Conservation (phyloP, 148 eudicot species). For the Diospyros kaki region DNA sequence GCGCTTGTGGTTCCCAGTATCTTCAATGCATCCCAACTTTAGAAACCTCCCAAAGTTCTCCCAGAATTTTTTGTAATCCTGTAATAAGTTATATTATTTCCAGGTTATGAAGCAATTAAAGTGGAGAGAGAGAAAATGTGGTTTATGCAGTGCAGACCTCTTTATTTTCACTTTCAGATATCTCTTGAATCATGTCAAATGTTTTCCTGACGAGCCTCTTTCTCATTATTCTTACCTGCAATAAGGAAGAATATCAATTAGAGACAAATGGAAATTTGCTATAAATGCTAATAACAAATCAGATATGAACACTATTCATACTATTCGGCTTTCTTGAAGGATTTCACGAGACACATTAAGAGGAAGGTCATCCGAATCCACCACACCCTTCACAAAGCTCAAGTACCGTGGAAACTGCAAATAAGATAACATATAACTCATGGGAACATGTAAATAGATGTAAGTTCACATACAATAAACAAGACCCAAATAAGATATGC, state of each 20-base stretch:
- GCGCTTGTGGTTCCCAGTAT: conserved; percentile 92
- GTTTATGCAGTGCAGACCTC: conserved; percentile 46
- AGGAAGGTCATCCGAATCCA: conserved; percentile 96
- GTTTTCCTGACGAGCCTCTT: conserved; percentile 94
- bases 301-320: conserved; percentile 25
- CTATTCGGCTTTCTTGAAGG: conserved; percentile 98
- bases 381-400: conserved; percentile 98
- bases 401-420: conserved; percentile 91
- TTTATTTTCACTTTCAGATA: conserved; percentile 81
- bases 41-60: conserved; percentile 96
- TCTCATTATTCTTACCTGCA: conserved; percentile 93
- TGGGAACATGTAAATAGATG: not conserved
- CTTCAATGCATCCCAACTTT: conserved; percentile 95
- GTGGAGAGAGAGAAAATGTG: not conserved
- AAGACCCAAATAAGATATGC: not conserved
- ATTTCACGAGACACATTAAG: conserved; percentile 96
- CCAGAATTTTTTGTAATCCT: conserved; percentile 98
- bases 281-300: not conserved
- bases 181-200: conserved; percentile 96
- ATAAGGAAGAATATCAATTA: conserved; percentile 6
- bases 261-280: not conserved
- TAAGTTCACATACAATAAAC: not conserved
- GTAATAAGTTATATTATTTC: conserved; percentile 13
- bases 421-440: conserved; percentile 4
- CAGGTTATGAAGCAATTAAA: not conserved